A percentile compares a stretch with the other conserved stretches of the same genome.
Conservation (phyloP, 768 basidiomycete species). For the Hirschioporus abietinus region DNA sequence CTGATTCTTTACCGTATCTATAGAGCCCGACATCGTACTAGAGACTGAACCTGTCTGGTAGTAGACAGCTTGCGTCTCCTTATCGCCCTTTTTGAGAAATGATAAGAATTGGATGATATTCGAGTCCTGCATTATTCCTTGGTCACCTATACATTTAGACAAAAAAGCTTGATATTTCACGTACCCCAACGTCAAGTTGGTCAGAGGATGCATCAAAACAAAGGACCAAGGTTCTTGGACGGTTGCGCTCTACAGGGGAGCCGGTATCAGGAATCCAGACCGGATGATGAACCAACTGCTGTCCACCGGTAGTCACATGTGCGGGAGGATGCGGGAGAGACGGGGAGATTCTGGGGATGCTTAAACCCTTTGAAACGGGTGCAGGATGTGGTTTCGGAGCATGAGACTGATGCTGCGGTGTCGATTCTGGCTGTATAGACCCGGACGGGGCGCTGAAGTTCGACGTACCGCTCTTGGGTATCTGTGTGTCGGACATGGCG, state of each 20-base stretch:
- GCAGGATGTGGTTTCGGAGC: neutral
- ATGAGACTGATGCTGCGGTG: neutral
- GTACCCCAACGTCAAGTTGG: slow-evolving; percentile 12
- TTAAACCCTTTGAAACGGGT: neutral
- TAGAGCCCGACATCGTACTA: slow-evolving; percentile 5
- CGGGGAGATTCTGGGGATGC: neutral
- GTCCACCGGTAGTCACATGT: neutral
- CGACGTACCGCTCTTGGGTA: neutral
- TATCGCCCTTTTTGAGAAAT: slow-evolving; percentile 26
- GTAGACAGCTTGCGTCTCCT: slow-evolving; percentile 24
- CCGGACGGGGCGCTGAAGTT: neutral
- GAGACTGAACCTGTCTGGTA: slow-evolving; percentile 18
- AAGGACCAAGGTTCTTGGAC: slow-evolving; percentile 17
- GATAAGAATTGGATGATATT: slow-evolving; percentile 26
- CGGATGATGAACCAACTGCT: neutral
- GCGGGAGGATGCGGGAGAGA: neutral
- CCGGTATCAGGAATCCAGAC: neutral
- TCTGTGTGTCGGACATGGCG: neutral
- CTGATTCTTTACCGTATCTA: slow-evolving; percentile 5
- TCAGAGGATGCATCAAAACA: slow-evolving; percentile 21
- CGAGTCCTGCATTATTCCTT: slow-evolving; percentile 14
- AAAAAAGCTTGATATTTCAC: neutral
- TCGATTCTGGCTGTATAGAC: neutral
- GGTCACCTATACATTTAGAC: neutral
- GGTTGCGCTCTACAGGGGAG: slow-evolving; percentile 1